Evolutionary conservation across 2,329 filamentous ascomycete species (phyloP), one percentile per base, ranked within the genome.

Genomic region (Curvularia eragrostidis): DNA sequence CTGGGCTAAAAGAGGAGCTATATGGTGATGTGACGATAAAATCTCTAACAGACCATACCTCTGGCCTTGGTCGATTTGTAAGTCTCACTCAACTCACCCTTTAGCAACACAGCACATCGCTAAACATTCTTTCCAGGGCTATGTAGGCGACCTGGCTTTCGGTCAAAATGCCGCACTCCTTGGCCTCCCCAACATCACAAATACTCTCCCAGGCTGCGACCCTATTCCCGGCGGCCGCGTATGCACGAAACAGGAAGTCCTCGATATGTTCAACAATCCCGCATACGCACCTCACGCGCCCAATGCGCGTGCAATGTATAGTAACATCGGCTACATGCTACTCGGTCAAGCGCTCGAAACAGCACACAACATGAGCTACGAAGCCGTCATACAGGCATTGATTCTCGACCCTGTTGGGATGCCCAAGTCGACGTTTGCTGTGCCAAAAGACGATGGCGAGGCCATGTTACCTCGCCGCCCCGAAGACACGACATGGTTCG

Each of bases 291-390:
- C 70, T 0, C 51, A 53, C n/a, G 66, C 64, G 0, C 55, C 59
- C 5, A 54, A 62, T 6, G 65, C 66, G 1, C 58, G 58, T 10
- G 62, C 67, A 13, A 15, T 65, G 38, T 71, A 71, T 48, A 66
- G 64, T 10, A 71, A 69, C 23, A 68, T 68, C 13, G 66, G 62
- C 13, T 71, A 61, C 53, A 67, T 62, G 4, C 64, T 71, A 5
- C 63, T 71, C n/a, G 66, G 66, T 1, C 59, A 67, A 51, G 67
- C 66, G 2, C 67, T 72, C 7, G 63, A 61, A 50, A 26, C 51
- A 9, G 65, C 58, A 3, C 52, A 70, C 44, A 54, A 59, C 41
- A 66, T 65, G 43, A 58, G 49, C n/a, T 67, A 62, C 39, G 63
- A 67, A 23, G 43, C 64, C 18, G 48, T 68, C 39, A 64, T 72